Percentiles rank a stretch among this genome's conserved stretches.
These are phyloP conservation scores for Trichosporon coremiiforme DNA, from an alignment of 1,284 basidiomycete species.

Conservation along the genomic window DNA sequence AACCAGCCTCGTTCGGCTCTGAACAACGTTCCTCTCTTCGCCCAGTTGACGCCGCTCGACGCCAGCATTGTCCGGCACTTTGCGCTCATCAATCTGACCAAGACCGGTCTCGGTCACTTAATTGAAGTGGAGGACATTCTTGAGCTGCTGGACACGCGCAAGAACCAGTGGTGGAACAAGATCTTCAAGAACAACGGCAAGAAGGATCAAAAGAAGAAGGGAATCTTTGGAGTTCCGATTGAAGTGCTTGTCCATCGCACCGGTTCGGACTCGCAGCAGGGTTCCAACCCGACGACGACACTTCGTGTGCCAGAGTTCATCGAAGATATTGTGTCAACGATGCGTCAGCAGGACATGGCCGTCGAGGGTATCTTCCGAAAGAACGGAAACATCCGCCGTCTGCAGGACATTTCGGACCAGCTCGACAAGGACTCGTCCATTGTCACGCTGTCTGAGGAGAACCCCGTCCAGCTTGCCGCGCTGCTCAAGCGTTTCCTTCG, in stretches of 20 bases:
- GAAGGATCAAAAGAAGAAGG: slow-evolving; percentile 82
- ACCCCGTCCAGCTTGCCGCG: slow-evolving; percentile 95
- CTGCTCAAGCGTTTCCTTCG: slow-evolving; percentile 95
- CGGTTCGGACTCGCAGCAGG: slow-evolving; percentile 81
- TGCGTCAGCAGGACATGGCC: slow-evolving; percentile 99
- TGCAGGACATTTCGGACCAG: slow-evolving; percentile 86
- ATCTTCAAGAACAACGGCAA: slow-evolving; percentile 90
- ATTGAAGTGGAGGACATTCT: slow-evolving; percentile 89
- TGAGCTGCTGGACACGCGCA: slow-evolving; percentile 90
- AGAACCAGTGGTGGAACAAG: slow-evolving; percentile 95
- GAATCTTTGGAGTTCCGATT: slow-evolving; percentile 89
- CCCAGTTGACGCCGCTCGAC: slow-evolving; percentile 81
- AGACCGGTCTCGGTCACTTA: slow-evolving; percentile 70
- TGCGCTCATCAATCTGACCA: slow-evolving; percentile 77
- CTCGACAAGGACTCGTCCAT: slow-evolving; percentile 88
- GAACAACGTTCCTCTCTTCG: slow-evolving; percentile 74
- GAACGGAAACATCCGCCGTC: slow-evolving; percentile 93
- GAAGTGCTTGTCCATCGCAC: slow-evolving; percentile 94
- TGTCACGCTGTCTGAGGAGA: slow-evolving; percentile 90
- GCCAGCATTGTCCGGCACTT: slow-evolving; percentile 89
- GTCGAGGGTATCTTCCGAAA: slow-evolving; percentile 98
- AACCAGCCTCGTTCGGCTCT: slow-evolving; percentile 21
- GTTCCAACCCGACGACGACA: slow-evolving; percentile 82
- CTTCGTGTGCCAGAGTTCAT: slow-evolving; percentile 94
- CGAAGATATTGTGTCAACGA: slow-evolving; percentile 95